These are phyloP conservation scores for Exophiala bonariae DNA, from an alignment of 2,329 filamentous ascomycete species.

Conservation along the genomic window DNA sequence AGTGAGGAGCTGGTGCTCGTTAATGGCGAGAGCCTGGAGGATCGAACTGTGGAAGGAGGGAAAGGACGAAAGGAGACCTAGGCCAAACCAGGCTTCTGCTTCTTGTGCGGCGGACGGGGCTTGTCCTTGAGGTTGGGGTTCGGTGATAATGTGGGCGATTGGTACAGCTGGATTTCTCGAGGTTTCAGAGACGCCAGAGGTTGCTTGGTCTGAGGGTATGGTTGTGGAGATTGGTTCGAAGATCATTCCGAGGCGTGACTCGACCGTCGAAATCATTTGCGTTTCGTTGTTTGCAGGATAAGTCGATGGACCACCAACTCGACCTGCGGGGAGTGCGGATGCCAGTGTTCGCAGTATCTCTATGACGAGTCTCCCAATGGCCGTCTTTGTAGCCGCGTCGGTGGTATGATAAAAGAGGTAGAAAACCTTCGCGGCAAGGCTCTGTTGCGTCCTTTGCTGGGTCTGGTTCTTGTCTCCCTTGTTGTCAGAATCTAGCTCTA, in stretches of 20 bases:
- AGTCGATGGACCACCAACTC: not conserved
- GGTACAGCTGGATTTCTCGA: not conserved
- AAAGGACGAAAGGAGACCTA: constrained; percentile 14
- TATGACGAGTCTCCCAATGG: constrained; percentile 17
- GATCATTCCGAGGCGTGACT: not conserved
- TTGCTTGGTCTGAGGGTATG: not conserved
- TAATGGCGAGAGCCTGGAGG: constrained; percentile 1
- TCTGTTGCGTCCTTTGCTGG: not conserved
- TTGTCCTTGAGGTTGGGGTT: constrained; percentile 4
- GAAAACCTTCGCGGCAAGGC: not conserved
- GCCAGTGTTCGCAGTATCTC: constrained; percentile 17
- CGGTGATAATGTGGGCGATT: constrained; percentile 15
- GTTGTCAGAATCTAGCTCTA: too few species aligned
- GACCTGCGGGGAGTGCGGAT: not conserved
- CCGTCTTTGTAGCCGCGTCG: constrained; percentile 13
- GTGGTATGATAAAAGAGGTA: constrained; percentile 13
- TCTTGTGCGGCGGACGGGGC: constrained; percentile 3
- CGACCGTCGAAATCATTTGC: not conserved
- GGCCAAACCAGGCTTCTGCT: constrained; percentile 23
- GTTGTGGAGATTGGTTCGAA: not conserved
- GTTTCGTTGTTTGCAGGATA: not conserved
- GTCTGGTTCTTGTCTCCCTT: not conserved
- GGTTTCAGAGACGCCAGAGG: not conserved
- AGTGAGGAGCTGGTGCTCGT: constrained; percentile 6
- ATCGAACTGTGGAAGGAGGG: constrained; percentile 9